A percentile compares a stretch with the other conserved stretches of the same genome.
phyloP scores from a whole-genome alignment of 2,329 filamentous ascomycete genomes.

The Coniella lustricola region DNA sequence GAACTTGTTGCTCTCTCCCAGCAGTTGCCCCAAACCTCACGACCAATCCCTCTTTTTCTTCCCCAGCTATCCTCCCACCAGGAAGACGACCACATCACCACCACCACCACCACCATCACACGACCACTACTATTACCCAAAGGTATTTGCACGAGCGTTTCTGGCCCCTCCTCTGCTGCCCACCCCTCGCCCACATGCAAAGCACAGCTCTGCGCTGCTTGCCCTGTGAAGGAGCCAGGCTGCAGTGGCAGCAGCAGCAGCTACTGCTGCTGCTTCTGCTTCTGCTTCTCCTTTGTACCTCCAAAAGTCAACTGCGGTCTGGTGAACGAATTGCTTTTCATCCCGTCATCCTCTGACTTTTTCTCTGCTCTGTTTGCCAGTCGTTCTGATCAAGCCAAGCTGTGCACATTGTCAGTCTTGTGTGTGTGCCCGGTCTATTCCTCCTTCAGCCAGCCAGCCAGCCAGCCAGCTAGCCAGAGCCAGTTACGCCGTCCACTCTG shows the following conservation, averaged over 20 bases:
- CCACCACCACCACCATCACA: conserved; percentile 2
- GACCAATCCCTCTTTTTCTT: neutral
- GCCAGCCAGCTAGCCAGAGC: neutral
- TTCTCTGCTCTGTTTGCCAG: too few relatives aligned
- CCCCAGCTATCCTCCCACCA: neutral
- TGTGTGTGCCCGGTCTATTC: too few relatives aligned
- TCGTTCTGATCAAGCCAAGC: too few relatives aligned
- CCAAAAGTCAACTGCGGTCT: neutral
- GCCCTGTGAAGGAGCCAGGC: conserved; percentile 3
- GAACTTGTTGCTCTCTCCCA: neutral
- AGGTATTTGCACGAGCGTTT: conserved; percentile 3
- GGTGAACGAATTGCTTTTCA: neutral
- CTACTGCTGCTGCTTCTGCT: neutral
- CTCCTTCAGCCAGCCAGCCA: neutral
- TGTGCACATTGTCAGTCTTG: too few relatives aligned
- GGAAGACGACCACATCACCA: neutral
- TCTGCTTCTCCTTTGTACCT: neutral
- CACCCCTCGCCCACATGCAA: conserved; percentile 1
- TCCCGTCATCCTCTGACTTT: neutral
- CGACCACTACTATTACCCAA: neutral
- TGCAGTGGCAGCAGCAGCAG: neutral
- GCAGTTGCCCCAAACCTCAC: neutral
- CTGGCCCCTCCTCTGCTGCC: conserved; percentile 4
- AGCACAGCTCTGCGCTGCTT: neutral
- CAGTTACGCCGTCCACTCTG: too few relatives aligned